Evolutionary conservation across 176 grass and related monocot genomes (phyloP), one percentile per base, ranked within the genome.

Genomic region (Eragrostis curvula): DNA sequence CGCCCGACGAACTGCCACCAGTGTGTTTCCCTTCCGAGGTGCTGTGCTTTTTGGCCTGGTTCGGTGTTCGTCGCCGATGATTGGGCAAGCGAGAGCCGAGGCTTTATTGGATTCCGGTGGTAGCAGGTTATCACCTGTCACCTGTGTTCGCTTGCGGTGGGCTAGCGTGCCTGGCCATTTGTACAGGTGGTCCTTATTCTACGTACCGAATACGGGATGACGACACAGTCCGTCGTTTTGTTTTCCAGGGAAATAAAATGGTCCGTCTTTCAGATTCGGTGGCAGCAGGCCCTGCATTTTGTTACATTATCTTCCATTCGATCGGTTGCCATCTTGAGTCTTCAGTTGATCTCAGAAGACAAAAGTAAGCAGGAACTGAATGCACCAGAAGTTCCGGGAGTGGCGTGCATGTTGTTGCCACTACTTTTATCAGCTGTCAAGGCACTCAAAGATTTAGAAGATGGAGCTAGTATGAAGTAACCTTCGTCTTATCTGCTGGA

Each of bases 161-260:
- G 64, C 62, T 63, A 40, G 51, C 21, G 71, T 32, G 71, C 61
- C 24, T 55, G 30, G 32, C 81, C 28, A 74, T 74, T 43, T 83
- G 28, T 49, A 83, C 57, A 52, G 29, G 16, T 12, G 17, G 42
- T 25, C 39, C 18, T 75, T 56, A 66, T 53, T 74, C 30, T 57
- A 44, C 46, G n/a, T 21, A 53, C 70, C 15, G 71, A 1, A 65
- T 74, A 74, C 46, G 23, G 71, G n/a, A 51, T 21, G 60, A 65
- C 69, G 42, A 59, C 65, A 48, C 48, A 24, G 53, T 23, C 16
- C 27, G 25, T 49, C 24, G 27, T 71, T 36, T 4, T 36, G 4
- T 4, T 36, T 36, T 36, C 32, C 3, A 36, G 4, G 4, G 3
- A 36, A 36, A 36, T 2, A 36, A 36, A 2, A 56, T 51, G 15